Percentiles rank a stretch among this genome's conserved stretches.
These are phyloP conservation scores for Ascomycota sp. DNA, from an alignment of 2,329 filamentous ascomycete genomes.

Conservation along the genomic window DNA sequence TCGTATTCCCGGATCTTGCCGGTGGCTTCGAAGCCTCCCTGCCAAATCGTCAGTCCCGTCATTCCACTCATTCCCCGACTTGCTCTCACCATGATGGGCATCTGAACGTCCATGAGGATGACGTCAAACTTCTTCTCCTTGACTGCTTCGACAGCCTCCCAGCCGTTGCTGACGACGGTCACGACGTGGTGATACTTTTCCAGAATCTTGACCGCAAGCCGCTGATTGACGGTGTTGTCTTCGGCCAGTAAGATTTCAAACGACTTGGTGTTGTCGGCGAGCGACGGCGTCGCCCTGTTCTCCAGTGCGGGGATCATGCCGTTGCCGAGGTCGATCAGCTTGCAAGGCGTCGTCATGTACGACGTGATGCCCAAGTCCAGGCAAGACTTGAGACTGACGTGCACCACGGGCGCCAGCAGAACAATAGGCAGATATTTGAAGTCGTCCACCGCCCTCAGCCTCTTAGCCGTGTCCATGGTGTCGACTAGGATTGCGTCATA, in stretches of 20 bases:
- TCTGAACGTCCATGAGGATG: slow-evolving; percentile 97
- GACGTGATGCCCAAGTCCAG: slow-evolving; percentile 93
- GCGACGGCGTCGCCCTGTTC: slow-evolving; percentile 73
- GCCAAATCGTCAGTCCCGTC: slow-evolving; percentile 18
- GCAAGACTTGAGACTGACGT: slow-evolving; percentile 82
- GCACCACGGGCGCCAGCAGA: slow-evolving; percentile 69
- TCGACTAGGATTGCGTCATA: slow-evolving; percentile 96
- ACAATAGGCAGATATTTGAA: slow-evolving; percentile 98
- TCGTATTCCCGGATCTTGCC: slow-evolving; percentile 94
- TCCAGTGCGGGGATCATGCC: slow-evolving; percentile 91
- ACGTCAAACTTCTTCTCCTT: slow-evolving; percentile 88
- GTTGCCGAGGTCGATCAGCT: slow-evolving; percentile 84
- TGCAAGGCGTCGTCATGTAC: slow-evolving; percentile 94
- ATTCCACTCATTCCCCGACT: too few relatives aligned
- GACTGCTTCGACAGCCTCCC: slow-evolving; percentile 82
- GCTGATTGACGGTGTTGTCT: slow-evolving; percentile 94
- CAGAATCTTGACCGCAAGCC: slow-evolving; percentile 85
- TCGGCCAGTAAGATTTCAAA: slow-evolving; percentile 92
- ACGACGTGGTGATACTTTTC: slow-evolving; percentile 91
- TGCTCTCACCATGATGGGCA: slow-evolving; percentile 97
- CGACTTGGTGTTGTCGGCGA: slow-evolving; percentile 84
- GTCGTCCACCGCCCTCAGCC: slow-evolving; percentile 69
- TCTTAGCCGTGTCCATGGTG: slow-evolving; percentile 74
- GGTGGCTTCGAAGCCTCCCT: slow-evolving; percentile 93
- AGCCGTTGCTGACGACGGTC: slow-evolving; percentile 83